phyloP scores from a whole-genome alignment of 257 asterid species.

The Anisodus acutangulus region DNA sequence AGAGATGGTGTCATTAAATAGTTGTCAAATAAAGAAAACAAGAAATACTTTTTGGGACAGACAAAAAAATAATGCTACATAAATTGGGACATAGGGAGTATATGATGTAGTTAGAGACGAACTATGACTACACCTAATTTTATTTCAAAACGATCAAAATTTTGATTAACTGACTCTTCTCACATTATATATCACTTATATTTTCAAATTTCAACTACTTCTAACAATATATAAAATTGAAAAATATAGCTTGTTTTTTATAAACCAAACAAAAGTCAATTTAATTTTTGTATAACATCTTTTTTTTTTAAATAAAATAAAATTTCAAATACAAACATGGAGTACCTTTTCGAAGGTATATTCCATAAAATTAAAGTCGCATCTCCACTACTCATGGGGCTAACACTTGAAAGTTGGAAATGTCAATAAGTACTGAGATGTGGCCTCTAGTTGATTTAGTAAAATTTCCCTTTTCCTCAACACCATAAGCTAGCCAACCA shows the following conservation, averaged over 20 bases:
- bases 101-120: neutral
- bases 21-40: too few relatives aligned
- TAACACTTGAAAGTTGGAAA: neutral
- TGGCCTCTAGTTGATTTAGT: constrained; percentile 38
- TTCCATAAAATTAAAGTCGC: neutral
- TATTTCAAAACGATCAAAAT: neutral
- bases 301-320: too few relatives aligned
- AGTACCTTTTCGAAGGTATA: constrained; percentile 23
- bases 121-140: neutral
- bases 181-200: neutral
- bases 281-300: neutral
- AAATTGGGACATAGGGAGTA: too few relatives aligned
- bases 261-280: neutral
- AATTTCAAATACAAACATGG: neutral
- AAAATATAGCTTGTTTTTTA: neutral
- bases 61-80: too few relatives aligned
- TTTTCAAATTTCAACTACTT: neutral
- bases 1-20: too few relatives aligned
- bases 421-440: constrained; percentile 27
- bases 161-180: neutral
- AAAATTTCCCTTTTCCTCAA: constrained; percentile 34
- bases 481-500: constrained; percentile 29
- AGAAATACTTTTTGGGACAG: too few relatives aligned
- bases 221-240: neutral
- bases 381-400: constrained; percentile 39